Conservation (phyloP, 805 yeast species). For the Hanseniaspora lachancei region DNA sequence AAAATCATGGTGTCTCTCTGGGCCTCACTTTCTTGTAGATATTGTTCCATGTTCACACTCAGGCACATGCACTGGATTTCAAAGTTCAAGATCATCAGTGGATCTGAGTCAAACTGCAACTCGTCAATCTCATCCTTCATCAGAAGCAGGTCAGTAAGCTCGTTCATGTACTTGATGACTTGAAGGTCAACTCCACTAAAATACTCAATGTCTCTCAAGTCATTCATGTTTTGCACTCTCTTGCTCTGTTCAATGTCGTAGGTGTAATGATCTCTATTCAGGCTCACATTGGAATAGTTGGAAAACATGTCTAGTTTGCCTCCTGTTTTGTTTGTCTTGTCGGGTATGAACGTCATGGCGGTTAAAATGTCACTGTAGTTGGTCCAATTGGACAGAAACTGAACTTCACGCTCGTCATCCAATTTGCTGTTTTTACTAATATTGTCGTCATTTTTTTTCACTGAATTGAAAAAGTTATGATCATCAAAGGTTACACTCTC, state of each 20-base stretch:
- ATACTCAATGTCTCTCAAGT: slow-evolving; percentile 11
- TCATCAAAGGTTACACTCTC: neutral
- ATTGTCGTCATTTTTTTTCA: neutral
- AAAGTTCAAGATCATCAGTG: neutral
- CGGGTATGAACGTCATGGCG: neutral
- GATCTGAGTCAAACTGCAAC: neutral
- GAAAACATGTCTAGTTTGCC: neutral
- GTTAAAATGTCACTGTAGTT: slow-evolving; percentile 4
- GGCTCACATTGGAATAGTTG: neutral
- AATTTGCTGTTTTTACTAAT: neutral
- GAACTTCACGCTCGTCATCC: neutral
- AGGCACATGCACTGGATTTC: slow-evolving; percentile 1
- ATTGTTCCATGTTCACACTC: neutral
- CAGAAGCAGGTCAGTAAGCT: neutral
- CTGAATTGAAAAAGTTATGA: neutral
- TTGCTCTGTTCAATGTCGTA: neutral
- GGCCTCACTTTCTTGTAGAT: slow-evolving; percentile 5
- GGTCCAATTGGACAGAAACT: slow-evolving; percentile 7
- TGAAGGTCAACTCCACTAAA: slow-evolving; percentile 12
- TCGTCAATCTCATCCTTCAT: neutral
- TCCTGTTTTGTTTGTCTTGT: neutral
- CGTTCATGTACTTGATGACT: slow-evolving; percentile 8
- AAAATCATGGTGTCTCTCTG: slow-evolving; percentile 9
- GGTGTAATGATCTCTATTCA: neutral
- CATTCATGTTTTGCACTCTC: neutral